Evolutionary conservation across 176 grass and related monocot species (phyloP).

Genomic region (Carex cristatella): DNA sequence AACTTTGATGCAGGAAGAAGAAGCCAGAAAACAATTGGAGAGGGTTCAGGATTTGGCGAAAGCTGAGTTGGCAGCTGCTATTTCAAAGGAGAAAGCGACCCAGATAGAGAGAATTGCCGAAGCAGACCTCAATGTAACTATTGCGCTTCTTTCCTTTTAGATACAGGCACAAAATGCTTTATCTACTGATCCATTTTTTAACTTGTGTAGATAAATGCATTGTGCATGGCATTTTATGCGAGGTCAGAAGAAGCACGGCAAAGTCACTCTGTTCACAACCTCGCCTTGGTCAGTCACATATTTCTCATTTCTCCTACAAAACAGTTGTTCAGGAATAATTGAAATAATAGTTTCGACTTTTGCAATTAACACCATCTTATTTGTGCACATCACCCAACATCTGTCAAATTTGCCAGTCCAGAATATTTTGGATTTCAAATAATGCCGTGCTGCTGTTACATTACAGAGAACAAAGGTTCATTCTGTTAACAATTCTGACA

Average conservation of each 20-base stretch:
- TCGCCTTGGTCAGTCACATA: constrained; percentile 67
- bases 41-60: constrained; percentile 74
- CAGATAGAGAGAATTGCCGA: constrained; percentile 91
- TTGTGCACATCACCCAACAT: not conserved
- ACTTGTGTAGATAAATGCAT: constrained; percentile 77
- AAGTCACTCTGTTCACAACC: constrained; percentile 93
- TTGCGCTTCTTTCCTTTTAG: constrained; percentile 31
- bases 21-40: constrained; percentile 58
- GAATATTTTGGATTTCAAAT: not conserved
- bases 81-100: constrained; percentile 86
- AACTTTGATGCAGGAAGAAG: constrained; percentile 54
- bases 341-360: not conserved
- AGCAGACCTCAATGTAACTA: constrained; percentile 84
- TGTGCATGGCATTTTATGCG: constrained; percentile 97
- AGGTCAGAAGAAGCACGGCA: constrained; percentile 95
- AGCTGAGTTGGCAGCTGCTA: constrained; percentile 65
- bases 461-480: not conserved
- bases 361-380: constrained; percentile 2
- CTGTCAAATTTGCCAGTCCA: not conserved
- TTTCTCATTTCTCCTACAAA: constrained; percentile 1
- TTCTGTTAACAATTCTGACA: not conserved
- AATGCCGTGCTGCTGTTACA: not conserved
- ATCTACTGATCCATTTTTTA: constrained; percentile 17
- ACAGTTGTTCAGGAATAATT: not conserved
- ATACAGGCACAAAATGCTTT: constrained; percentile 13